phyloP scores from a whole-genome alignment of 768 basidiomycete genomes.

The Daedaleopsis nitida region DNA sequence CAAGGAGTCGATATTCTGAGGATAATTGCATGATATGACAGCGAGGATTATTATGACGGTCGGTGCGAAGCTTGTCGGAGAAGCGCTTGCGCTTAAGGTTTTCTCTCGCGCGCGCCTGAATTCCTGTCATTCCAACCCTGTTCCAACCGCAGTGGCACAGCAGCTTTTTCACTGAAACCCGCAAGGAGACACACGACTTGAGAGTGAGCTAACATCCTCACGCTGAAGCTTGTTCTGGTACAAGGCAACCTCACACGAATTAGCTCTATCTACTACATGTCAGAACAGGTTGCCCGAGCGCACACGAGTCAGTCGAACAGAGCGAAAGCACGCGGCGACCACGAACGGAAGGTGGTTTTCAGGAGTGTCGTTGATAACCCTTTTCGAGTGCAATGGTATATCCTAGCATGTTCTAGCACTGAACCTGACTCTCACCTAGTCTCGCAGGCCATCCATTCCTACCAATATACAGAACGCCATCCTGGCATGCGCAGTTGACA shows the following conservation, averaged over 20 bases:
- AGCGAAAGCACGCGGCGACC: constrained; percentile 43
- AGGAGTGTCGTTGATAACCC: constrained; percentile 75
- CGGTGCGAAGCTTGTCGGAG: too few species aligned
- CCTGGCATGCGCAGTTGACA: constrained; percentile 50
- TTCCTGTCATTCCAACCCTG: too few species aligned
- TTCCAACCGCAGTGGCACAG: too few species aligned
- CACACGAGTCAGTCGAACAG: constrained; percentile 68
- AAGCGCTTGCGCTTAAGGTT: too few species aligned
- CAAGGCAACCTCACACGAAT: background rate
- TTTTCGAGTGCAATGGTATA: constrained; percentile 69
- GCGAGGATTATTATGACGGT: too few species aligned
- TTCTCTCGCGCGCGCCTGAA: too few species aligned
- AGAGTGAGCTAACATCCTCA: background rate
- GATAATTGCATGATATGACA: too few species aligned
- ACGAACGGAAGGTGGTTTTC: constrained; percentile 65
- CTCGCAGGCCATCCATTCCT: constrained; percentile 43
- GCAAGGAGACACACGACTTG: background rate
- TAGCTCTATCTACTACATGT: constrained; percentile 36
- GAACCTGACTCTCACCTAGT: background rate
- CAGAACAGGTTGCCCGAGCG: constrained; percentile 50
- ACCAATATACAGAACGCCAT: constrained; percentile 62
- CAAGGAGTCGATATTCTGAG: too few species aligned
- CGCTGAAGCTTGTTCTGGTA: background rate
- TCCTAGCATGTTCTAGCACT: too few species aligned
- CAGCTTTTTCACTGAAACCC: too few species aligned